Conservation (phyloP, 1,284 basidiomycete genomes). For the Papiliotrema laurentii region DNA sequence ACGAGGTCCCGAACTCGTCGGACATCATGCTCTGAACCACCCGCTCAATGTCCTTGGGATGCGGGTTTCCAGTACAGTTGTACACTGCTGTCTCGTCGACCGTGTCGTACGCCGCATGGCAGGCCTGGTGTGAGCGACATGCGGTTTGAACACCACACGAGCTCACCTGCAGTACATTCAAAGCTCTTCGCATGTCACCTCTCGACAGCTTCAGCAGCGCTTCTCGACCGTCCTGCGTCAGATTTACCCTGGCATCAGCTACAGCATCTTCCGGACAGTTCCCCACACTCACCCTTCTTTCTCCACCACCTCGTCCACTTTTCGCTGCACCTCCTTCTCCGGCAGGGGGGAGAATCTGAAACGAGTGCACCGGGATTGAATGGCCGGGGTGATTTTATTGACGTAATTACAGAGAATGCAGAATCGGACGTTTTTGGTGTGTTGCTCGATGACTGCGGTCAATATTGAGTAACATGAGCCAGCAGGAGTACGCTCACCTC, state of each 20-base stretch:
- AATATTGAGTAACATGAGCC: not conserved
- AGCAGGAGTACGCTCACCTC: constrained; percentile 49
- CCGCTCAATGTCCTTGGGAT: constrained; percentile 86
- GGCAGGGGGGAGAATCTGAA: constrained; percentile 97
- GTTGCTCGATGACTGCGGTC: constrained; percentile 83
- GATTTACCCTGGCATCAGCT: constrained; percentile 62
- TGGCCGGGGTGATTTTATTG: constrained; percentile 98
- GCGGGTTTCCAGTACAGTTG: constrained; percentile 93
- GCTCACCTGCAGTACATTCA: constrained; percentile 80
- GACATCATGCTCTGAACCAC: constrained; percentile 94
- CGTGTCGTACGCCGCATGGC: constrained; percentile 89
- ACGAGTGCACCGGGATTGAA: constrained; percentile 95
- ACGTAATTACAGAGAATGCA: constrained; percentile 99
- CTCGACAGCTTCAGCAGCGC: constrained; percentile 88
- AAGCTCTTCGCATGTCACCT: constrained; percentile 95
- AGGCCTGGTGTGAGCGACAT: constrained; percentile 57
- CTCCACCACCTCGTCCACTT: constrained; percentile 74
- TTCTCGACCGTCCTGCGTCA: constrained; percentile 79
- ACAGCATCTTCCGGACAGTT: not conserved
- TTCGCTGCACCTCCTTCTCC: constrained; percentile 75
- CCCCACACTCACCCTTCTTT: constrained; percentile 65
- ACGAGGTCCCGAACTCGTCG: constrained; percentile 92
- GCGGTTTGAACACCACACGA: not conserved
- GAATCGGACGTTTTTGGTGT: constrained; percentile 97
- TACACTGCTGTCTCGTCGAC: constrained; percentile 90